These are phyloP conservation scores for Colletotrichum viniferum DNA, from an alignment of 2,329 filamentous ascomycete species.

Conservation along the genomic window DNA sequence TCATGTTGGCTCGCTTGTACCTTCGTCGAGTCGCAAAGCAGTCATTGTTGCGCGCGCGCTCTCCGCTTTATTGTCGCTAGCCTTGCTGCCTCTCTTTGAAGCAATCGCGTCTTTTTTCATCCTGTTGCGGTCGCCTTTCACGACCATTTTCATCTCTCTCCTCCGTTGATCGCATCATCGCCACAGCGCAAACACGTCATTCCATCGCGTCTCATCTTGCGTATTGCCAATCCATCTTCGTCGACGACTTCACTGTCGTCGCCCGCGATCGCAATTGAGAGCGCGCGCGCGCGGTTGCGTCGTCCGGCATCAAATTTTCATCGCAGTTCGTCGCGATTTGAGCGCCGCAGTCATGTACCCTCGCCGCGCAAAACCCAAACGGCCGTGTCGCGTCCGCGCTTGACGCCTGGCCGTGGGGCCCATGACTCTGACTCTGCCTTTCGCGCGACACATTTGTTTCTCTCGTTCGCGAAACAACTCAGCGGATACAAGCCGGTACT, in stretches of 20 bases:
- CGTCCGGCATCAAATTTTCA: neutral
- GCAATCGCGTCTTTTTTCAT: neutral
- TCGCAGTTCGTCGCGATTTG: neutral
- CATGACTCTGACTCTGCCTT: conserved; percentile 6
- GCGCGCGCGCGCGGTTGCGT: neutral
- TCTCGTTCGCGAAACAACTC: conserved; percentile 5
- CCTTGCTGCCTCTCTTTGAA: neutral
- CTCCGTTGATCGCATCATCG: neutral
- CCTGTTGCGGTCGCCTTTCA: neutral
- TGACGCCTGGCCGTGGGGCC: neutral
- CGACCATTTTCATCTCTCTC: neutral
- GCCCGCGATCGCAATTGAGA: neutral
- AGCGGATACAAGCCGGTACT: conserved; percentile 12
- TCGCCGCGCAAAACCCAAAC: neutral
- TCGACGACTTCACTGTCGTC: neutral
- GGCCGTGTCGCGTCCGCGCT: conserved; percentile 15
- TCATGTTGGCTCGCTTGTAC: conserved; percentile 9
- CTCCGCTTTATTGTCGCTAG: neutral
- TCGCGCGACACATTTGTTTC: conserved; percentile 13
- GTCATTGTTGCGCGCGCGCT: neutral
- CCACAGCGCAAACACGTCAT: neutral
- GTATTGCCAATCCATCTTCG: neutral
- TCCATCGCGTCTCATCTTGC: neutral
- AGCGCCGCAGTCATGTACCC: conserved; percentile 6
- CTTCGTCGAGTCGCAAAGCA: neutral